Conservation (phyloP, 305 asterid genomes). For the Fraxinus sp. region DNA sequence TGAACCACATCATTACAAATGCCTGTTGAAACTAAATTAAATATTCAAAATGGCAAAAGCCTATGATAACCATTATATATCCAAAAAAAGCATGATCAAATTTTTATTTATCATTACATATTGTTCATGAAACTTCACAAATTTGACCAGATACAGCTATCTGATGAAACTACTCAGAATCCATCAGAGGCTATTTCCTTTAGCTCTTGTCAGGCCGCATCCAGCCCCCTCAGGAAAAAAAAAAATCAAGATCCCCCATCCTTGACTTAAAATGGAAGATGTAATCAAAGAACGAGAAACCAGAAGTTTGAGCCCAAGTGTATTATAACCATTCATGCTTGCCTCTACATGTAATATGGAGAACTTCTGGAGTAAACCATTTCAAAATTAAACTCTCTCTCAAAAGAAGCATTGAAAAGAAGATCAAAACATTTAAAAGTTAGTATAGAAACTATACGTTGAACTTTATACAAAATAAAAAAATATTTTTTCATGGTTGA, state of each 20-base stretch:
- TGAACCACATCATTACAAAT: constrained; percentile 5
- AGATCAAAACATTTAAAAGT: not conserved
- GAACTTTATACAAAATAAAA: not conserved
- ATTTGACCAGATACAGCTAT: not conserved
- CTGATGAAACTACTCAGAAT: not conserved
- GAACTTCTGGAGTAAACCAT: not conserved
- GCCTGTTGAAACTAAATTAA: not conserved
- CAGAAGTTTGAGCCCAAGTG: not conserved
- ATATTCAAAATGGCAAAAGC: constrained; percentile 11
- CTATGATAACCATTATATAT: not conserved
- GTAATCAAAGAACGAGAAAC: not conserved
- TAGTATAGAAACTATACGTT: not conserved
- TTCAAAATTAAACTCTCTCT: not conserved
- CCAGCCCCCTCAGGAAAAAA: not conserved
- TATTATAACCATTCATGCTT: not conserved
- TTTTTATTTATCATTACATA: not conserved
- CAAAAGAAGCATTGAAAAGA: not conserved
- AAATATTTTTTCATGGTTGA: not conserved
- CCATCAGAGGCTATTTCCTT: constrained; percentile 8
- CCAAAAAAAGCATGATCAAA: not conserved
- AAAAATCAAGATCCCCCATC: not conserved
- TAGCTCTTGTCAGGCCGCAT: not conserved
- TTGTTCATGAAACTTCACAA: not conserved
- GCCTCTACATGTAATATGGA: not conserved
- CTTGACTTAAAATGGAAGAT: not conserved